Base-by-base conservation (phyloP, 129 eudicot species). In the Kitagawia praeruptora region DNA sequence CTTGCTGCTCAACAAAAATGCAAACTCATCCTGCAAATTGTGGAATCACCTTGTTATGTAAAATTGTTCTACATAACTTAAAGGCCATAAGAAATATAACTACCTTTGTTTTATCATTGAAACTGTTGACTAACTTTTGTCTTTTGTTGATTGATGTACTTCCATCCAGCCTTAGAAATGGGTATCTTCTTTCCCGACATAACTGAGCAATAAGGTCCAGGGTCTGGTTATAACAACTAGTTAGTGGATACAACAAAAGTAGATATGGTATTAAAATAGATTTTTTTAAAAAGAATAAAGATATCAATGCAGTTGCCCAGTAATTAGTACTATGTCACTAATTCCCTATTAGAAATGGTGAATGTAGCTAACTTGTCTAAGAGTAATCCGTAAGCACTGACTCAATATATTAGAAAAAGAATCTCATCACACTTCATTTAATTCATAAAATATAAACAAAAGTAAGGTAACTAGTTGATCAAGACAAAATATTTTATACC, bases 1-100 rank as follows among this genome's bases (percentile, higher is more conserved):
- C 85, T 96, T 96, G 88, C 99, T 96, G 86, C 99, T 96, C 87
- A 96, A 86, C 81, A 96, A 97, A 92, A 92, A 96, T 51, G 96
- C 99, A 85, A 96, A 96, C 85, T 96, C 99, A 81, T 96, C 98
- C 99, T 96, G 85, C 85, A 86, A 84, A 51, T 82, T 66, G 38
- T 76, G 37, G 13, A 61, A 58, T 64, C 6, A 34, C 70, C 38
- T 76, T 76, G 34, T 67, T 42, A n/a, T 64, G 28, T 75, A 34
- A 15, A 70, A 16, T 46, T 72, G 79, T 79, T 67, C 70, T 8
- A 40, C 54, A 49, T 69, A 48, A 53, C 71, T 72, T 28, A 16
- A 79, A 0, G 15, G 18, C 54, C 77, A 25, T 14, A 69, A 83
- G 34, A 46, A 34, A 11, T 11, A 18, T 76, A 39, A 56, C 44